Conservation (phyloP, 148 eudicot genomes). For the Spergularia marina region DNA sequence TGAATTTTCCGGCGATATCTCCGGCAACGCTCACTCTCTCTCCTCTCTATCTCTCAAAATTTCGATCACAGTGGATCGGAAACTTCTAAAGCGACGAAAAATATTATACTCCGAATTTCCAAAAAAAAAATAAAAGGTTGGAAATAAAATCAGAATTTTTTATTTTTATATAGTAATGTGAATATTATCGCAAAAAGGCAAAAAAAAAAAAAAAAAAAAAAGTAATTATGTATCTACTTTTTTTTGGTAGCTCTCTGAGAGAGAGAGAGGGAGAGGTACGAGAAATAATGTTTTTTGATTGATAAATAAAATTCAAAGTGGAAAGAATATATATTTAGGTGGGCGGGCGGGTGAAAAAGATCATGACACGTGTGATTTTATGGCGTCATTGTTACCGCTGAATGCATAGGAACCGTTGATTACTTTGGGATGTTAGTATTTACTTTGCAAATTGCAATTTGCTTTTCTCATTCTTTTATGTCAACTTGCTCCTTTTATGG, state of each 20-base stretch:
- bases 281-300: no score
- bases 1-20: conserved; percentile 13
- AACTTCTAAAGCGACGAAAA: neutral
- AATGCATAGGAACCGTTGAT: conserved; percentile 2
- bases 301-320: no score
- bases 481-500: neutral
- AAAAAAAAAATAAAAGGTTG: neutral
- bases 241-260: neutral
- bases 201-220: neutral
- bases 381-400: conserved; percentile 7
- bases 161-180: neutral
- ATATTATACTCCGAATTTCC: neutral
- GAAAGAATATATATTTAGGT: neutral
- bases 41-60: no score
- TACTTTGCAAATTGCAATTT: neutral
- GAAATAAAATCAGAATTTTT: neutral
- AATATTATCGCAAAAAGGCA: neutral
- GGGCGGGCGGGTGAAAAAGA: neutral
- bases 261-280: no score
- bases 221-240: neutral
- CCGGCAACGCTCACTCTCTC: neutral
- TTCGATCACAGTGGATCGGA: conserved; percentile 12
- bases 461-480: neutral
- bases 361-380: conserved; percentile 15
- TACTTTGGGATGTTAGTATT: neutral